phyloP scores from a whole-genome alignment of 2,329 filamentous ascomycete genomes.

The Penicillium sumatraense region DNA sequence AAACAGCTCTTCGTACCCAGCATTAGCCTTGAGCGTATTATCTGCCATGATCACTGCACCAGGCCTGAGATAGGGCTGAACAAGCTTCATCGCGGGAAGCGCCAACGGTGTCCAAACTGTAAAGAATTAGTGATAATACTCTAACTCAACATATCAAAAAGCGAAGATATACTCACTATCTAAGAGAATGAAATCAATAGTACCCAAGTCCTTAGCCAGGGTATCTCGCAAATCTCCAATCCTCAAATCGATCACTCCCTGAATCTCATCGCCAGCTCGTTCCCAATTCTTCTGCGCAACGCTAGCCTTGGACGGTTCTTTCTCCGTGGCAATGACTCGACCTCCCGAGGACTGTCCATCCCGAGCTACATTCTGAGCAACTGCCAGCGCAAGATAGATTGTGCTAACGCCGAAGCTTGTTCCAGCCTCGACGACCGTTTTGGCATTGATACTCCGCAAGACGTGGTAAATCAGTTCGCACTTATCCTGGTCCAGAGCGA shows the following conservation, averaged over 20 bases:
- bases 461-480: conserved; percentile 62
- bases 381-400: conserved; percentile 65
- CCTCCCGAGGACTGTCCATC: conserved; percentile 27
- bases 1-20: conserved; percentile 21
- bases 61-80: conserved; percentile 17
- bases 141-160: no score
- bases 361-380: conserved; percentile 50
- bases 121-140: neutral
- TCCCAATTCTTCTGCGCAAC: conserved; percentile 60
- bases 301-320: conserved; percentile 59
- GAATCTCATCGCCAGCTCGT: conserved; percentile 54
- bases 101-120: conserved; percentile 62
- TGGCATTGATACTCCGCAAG: conserved; percentile 53
- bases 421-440: conserved; percentile 62
- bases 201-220: conserved; percentile 52
- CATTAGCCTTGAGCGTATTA: conserved; percentile 18
- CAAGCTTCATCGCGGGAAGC: conserved; percentile 44
- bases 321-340: conserved; percentile 64
- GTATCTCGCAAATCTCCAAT: conserved; percentile 64
- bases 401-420: conserved; percentile 67
- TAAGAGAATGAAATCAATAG: conserved; percentile 62
- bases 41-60: conserved; percentile 23
- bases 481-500: conserved; percentile 64
- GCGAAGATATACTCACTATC: conserved; percentile 58
- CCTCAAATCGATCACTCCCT: conserved; percentile 59